Evolutionary conservation across 83 land plant genomes (phyloP).

Genomic region (Picea abies): DNA sequence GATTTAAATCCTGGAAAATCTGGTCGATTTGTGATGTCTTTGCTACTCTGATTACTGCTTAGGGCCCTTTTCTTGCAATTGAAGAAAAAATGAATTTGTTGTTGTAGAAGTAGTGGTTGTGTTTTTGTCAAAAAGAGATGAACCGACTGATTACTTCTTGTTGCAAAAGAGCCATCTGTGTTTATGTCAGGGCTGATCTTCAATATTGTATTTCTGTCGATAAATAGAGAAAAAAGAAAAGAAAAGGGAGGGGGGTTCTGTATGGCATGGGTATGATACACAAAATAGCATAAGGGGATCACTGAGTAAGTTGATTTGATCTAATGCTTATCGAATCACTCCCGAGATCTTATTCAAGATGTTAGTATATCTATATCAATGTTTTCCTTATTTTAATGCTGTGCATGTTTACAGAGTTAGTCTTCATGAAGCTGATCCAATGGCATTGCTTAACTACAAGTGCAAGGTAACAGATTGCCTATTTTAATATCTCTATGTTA

Average conservation of each 20-base stretch:
- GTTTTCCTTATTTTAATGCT: neutral
- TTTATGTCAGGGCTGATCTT: neutral
- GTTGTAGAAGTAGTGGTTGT: neutral
- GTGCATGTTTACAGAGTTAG: conserved; percentile 10
- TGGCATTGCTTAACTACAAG: neutral
- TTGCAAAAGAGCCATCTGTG: neutral
- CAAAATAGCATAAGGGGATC: too few species aligned
- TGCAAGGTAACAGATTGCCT: conserved; percentile 10
- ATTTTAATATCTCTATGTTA: neutral
- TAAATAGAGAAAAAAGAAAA: neutral
- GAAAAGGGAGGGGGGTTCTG: too few species aligned
- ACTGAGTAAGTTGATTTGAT: too few species aligned
- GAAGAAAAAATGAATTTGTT: neutral
- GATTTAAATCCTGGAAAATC: too few species aligned
- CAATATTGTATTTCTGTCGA: neutral
- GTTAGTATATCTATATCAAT: too few species aligned
- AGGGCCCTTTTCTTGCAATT: neutral
- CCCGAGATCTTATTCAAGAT: too few species aligned
- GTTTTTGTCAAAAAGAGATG: neutral
- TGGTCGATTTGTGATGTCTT: too few species aligned
- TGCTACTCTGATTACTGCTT: too few species aligned
- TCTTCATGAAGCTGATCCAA: conserved; percentile 5
- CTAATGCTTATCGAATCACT: too few species aligned
- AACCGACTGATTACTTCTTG: neutral
- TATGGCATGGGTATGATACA: too few species aligned